Conservation (phyloP, 352 stramenopile genomes). For the Phytophthora pinifolia region DNA sequence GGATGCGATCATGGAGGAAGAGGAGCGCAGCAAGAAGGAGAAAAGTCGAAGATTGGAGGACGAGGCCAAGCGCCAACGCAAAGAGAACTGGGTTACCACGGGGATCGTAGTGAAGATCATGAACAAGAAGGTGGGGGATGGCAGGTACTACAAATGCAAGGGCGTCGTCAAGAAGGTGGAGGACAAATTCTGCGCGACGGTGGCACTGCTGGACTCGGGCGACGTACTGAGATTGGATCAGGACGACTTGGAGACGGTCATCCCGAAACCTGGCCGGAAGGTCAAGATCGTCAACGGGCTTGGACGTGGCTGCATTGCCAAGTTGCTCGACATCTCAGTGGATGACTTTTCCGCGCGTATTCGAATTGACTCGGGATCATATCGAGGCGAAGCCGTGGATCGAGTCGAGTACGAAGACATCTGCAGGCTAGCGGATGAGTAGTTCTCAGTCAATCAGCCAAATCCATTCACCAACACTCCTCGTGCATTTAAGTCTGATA, state of each 20-base stretch:
- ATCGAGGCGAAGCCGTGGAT: constrained; percentile 63
- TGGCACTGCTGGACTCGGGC: constrained; percentile 82
- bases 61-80: constrained; percentile 39
- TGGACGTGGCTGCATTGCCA: constrained; percentile 55
- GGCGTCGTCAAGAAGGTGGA: constrained; percentile 74
- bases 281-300: constrained; percentile 83
- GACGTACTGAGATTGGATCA: constrained; percentile 86
- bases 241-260: constrained; percentile 91
- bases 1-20: constrained; percentile 65
- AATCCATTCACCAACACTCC: too few species aligned
- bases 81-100: constrained; percentile 91
- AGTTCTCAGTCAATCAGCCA: not conserved
- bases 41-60: constrained; percentile 43
- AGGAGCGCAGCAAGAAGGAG: constrained; percentile 43
- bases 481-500: not conserved
- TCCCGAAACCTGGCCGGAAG: constrained; percentile 61
- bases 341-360: constrained; percentile 68
- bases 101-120: constrained; percentile 95
- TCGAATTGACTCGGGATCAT: constrained; percentile 59
- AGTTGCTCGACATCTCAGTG: constrained; percentile 72
- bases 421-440: constrained; percentile 62
- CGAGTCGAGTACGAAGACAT: constrained; percentile 87
- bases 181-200: constrained; percentile 78
- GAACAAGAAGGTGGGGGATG: constrained; percentile 90
- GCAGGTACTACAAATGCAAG: constrained; percentile 91